These are phyloP conservation scores for Hamamelis virginiana DNA, from an alignment of 164 flowering plant genomes.

Conservation along the genomic window DNA sequence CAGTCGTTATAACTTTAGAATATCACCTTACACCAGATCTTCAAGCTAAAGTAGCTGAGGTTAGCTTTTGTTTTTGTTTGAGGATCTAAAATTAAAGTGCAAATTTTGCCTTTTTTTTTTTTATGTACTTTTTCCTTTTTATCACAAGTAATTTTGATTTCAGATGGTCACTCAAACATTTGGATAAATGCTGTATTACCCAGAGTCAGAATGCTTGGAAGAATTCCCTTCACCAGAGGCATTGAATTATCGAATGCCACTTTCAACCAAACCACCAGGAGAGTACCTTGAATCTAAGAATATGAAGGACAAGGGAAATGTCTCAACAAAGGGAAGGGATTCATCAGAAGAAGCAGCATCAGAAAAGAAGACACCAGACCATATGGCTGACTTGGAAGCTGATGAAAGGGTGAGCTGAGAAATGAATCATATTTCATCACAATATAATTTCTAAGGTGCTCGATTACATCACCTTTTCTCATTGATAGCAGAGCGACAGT, in stretches of 20 bases:
- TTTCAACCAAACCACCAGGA: constrained; percentile 93
- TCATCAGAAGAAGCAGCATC: constrained; percentile 46
- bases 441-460: neutral
- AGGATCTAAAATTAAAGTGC: no score
- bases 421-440: neutral
- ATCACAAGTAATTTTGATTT: constrained; percentile 1
- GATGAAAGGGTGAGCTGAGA: constrained; percentile 27
- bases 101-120: neutral
- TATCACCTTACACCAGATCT: constrained; percentile 74
- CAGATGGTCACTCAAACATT: constrained; percentile 73
- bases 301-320: constrained; percentile 23
- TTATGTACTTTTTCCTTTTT: neutral
- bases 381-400: constrained; percentile 21
- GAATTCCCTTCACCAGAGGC: constrained; percentile 81
- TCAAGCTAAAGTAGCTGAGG: constrained; percentile 80
- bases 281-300: constrained; percentile 50
- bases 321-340: constrained; percentile 28
- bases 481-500: constrained; percentile 11
- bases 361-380: constrained; percentile 18
- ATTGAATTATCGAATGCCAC: constrained; percentile 54
- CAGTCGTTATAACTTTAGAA: constrained; percentile 69
- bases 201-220: constrained; percentile 44
- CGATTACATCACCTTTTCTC: neutral
- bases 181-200: constrained; percentile 65
- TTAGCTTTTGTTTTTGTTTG: constrained; percentile 19